Percentiles rank a stretch among this genome's conserved stretches.
Evolutionary conservation across 208 protist genomes (phyloP).

Genomic region (Herpetomonas tarakana): DNA sequence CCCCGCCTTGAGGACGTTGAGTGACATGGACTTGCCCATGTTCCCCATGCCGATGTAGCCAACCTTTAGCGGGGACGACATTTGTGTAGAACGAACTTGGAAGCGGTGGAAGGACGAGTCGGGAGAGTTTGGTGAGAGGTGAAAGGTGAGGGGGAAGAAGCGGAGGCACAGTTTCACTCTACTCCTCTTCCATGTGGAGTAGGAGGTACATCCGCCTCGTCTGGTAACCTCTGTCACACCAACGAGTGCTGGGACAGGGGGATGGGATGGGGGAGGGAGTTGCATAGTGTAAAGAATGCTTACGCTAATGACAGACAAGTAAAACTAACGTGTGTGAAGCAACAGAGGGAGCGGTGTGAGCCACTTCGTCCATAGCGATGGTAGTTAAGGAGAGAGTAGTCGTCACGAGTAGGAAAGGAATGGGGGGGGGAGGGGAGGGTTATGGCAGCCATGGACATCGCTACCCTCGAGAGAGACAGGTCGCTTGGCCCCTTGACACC

Average conservation of each 20-base stretch:
- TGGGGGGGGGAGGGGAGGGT: not conserved
- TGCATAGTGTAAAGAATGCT: no score
- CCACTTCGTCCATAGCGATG: no score
- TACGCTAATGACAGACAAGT: no score
- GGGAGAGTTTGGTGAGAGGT: not conserved
- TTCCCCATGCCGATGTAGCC: conserved; percentile 93
- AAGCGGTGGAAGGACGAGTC: not conserved
- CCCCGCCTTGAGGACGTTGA: conserved; percentile 87
- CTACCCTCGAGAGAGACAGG: no score
- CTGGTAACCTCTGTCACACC: not conserved
- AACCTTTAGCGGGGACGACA: conserved; percentile 18
- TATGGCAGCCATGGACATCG: not conserved
- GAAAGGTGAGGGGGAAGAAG: conserved; percentile 4
- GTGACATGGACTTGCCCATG: conserved; percentile 93
- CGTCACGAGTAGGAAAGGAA: no score
- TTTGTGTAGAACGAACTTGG: not conserved
- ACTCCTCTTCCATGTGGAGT: no score
- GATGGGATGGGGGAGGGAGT: not conserved
- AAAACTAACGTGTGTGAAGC: no score
- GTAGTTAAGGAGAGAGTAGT: no score
- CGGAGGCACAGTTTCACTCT: not conserved
- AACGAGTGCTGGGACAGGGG: not conserved
- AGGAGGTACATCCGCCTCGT: no score
- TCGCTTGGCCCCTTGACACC: no score
- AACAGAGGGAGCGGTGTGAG: no score